Evolutionary conservation across 768 basidiomycete species (phyloP).

Genomic region (Hericium alpestre): DNA sequence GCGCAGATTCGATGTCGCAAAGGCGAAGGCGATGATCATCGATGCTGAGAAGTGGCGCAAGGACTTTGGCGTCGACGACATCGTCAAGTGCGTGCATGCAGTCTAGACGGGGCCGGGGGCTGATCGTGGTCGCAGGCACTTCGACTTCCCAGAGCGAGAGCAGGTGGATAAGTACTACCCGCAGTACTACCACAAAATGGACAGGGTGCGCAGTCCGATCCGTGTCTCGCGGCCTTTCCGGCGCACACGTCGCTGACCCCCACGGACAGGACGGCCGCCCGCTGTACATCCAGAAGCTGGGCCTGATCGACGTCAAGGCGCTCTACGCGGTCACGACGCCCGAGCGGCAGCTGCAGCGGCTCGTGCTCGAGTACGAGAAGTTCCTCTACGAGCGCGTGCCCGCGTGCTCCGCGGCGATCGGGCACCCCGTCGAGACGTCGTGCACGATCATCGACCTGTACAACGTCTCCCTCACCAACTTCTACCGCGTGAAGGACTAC

Average conservation of each 20-base stretch:
- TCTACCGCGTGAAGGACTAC: constrained; percentile 90
- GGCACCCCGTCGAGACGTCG: constrained; percentile 89
- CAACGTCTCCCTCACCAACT: constrained; percentile 57
- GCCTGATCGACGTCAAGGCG: constrained; percentile 76
- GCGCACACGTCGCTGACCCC: neutral
- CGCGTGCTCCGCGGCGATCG: constrained; percentile 57
- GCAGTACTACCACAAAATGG: constrained; percentile 92
- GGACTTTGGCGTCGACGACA: constrained; percentile 71
- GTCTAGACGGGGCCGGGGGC: neutral
- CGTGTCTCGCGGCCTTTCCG: neutral
- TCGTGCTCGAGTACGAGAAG: constrained; percentile 90
- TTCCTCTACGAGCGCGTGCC: constrained; percentile 75
- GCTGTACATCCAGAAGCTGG: constrained; percentile 88
- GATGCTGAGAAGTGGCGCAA: constrained; percentile 83
- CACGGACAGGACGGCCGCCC: constrained; percentile 77
- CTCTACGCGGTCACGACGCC: constrained; percentile 75
- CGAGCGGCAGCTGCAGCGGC: constrained; percentile 80
- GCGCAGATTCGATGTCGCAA: constrained; percentile 78
- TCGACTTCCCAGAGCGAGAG: constrained; percentile 74
- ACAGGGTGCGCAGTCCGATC: constrained; percentile 49
- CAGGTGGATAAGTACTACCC: constrained; percentile 90
- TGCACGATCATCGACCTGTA: constrained; percentile 95
- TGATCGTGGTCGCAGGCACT: constrained; percentile 40
- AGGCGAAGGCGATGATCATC: constrained; percentile 78
- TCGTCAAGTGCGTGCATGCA: constrained; percentile 41